Base-by-base conservation (phyloP, 2,329 filamentous ascomycete genomes). In the Aspergillus carbonarius region DNA sequence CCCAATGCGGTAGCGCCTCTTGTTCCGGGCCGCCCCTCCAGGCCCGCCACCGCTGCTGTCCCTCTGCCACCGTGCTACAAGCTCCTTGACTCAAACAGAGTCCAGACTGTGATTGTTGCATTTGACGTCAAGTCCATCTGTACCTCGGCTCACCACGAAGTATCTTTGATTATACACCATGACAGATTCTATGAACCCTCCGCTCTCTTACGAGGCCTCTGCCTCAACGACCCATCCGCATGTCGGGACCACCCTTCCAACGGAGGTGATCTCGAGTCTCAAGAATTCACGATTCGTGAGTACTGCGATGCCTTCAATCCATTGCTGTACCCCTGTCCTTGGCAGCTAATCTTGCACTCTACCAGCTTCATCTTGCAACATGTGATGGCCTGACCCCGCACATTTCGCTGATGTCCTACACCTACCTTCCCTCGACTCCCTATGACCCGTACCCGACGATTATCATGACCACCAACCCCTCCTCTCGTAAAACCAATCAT, bases 331-430 rank as follows among this genome's bases (percentile, higher is more conserved):
- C 25, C 55, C 48, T 17, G 60, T 51, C 18, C 15, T 60, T 32
- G 53, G 15, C 10, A 25, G 25, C 55, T 62, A 20, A 59, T 46
- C 37, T 50, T 44, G 34, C 13, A 34, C 48, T 53, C 25, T 8
- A 66, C 70, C 49, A 96, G 92, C 91, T 99, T 66, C 95, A 99
- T 77, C 89, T 99, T 54, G 93, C 95, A 68, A 99, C 95, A 57
- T 96, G 90, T 75, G 87, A 87, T 67, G 83, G 89, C 66, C 89
- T 95, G 70, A 82, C 87, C 63, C 95, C 95, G 9, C 92, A 98
- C 74, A 91, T 98, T 65, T 96, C 92, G 37, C 86, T 99, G 64
- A 99, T 99, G 95, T 97, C 96, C 81, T 98, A 98, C 81, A 98
- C 95, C 71, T 98, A 97, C 78, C 89, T 99, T 20, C 89, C 92